Percentiles rank a stretch among this genome's conserved stretches.
phyloP scores from a whole-genome alignment of 2,329 filamentous ascomycete genomes.

The Monosporascus sp. region DNA sequence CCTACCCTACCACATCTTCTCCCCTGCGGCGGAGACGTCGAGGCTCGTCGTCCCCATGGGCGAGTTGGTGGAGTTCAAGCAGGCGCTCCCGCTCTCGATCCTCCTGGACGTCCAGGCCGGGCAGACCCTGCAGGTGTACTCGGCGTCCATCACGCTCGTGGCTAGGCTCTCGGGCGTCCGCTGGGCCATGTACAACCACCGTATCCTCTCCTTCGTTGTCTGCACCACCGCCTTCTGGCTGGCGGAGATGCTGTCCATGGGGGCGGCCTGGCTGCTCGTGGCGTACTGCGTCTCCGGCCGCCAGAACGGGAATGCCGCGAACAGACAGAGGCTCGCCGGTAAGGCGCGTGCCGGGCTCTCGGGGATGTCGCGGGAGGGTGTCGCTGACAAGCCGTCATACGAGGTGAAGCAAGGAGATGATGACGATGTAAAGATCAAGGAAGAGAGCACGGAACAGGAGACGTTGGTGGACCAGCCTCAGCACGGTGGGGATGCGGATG shows the following conservation, averaged over 20 bases:
- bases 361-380: neutral
- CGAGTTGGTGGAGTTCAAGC: conserved; percentile 62
- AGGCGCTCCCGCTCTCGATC: conserved; percentile 40
- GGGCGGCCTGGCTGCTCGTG: conserved; percentile 58
- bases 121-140: conserved; percentile 71
- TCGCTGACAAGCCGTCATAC: too few species aligned
- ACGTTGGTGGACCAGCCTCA: conserved; percentile 7
- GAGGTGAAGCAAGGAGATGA: conserved; percentile 10
- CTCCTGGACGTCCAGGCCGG: conserved; percentile 65
- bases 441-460: conserved; percentile 16
- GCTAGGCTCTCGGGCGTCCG: conserved; percentile 73
- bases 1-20: conserved; percentile 65
- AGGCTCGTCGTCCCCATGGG: conserved; percentile 65
- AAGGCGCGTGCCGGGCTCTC: neutral
- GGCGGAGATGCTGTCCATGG: conserved; percentile 64
- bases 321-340: neutral
- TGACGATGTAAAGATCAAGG: conserved; percentile 14
- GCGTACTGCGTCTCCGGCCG: conserved; percentile 27
- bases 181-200: conserved; percentile 84
- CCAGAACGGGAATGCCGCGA: neutral
- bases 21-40: conserved; percentile 59
- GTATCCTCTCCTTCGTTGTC: conserved; percentile 61
- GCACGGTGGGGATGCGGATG: conserved; percentile 18
- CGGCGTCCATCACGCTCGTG: conserved; percentile 60
- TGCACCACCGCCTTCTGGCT: conserved; percentile 73